These are phyloP conservation scores for Fusarium citri DNA, from an alignment of 2,329 filamentous ascomycete genomes.

Conservation along the genomic window DNA sequence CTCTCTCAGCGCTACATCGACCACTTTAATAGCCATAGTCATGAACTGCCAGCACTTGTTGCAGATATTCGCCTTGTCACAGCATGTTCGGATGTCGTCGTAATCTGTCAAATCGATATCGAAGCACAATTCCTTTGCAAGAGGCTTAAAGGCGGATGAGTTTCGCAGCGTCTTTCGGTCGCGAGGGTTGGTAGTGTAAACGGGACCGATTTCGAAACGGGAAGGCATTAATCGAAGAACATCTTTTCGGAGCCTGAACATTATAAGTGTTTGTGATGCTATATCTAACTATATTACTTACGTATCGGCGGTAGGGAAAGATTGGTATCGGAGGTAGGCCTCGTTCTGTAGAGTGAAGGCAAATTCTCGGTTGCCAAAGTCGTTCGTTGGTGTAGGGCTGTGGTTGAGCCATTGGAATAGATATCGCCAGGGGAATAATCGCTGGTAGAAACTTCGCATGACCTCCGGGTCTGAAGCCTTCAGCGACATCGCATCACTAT, in stretches of 20 bases:
- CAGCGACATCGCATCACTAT: conserved; percentile 52
- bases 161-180: conserved; percentile 91
- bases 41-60: conserved; percentile 96
- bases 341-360: conserved; percentile 95
- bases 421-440: conserved; percentile 92
- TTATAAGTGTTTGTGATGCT: conserved; percentile 4
- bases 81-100: conserved; percentile 96
- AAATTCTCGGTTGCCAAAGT: conserved; percentile 95
- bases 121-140: conserved; percentile 95
- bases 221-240: conserved; percentile 88
- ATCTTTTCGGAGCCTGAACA: conserved; percentile 82
- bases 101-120: conserved; percentile 99
- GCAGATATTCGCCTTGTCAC: conserved; percentile 92
- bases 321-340: conserved; percentile 92
- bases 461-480: conserved; percentile 80
- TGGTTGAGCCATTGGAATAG: conserved; percentile 99
- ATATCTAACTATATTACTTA: conserved; percentile 43
- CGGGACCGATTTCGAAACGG: conserved; percentile 98
- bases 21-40: conserved; percentile 95
- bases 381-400: conserved; percentile 82
- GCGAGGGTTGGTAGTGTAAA: conserved; percentile 92
- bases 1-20: conserved; percentile 86
- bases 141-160: conserved; percentile 82
- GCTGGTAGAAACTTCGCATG: conserved; percentile 94
- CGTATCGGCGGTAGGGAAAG: conserved; percentile 66